These are phyloP conservation scores for Postia placenta DNA, from an alignment of 768 basidiomycete species.

Conservation along the genomic window DNA sequence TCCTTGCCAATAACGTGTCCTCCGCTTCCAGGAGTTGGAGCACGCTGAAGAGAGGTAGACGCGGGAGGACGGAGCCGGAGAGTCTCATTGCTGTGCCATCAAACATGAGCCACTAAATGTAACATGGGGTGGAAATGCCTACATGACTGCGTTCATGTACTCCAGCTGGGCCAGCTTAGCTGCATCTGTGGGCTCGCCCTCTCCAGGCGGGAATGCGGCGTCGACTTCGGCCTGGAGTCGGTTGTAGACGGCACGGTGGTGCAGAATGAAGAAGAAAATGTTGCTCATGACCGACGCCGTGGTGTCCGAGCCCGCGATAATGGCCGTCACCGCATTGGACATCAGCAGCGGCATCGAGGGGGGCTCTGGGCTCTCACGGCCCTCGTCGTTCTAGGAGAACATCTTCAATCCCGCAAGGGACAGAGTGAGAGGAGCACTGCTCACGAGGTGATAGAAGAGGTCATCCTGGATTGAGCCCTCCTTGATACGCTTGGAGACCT, in stretches of 20 bases:
- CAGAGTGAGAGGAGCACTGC: neutral
- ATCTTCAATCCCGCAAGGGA: neutral
- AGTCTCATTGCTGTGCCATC: conserved; percentile 35
- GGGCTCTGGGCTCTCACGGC: conserved; percentile 1
- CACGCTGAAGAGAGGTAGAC: conserved; percentile 35
- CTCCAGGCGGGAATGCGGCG: conserved; percentile 20
- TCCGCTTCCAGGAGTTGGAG: conserved; percentile 22
- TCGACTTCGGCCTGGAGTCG: conserved; percentile 40
- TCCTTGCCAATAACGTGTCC: conserved; percentile 28
- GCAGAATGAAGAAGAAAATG: conserved; percentile 34
- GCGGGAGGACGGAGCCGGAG: conserved; percentile 40
- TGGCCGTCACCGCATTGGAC: conserved; percentile 32
- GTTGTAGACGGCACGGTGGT: conserved; percentile 29
- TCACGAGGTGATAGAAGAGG: conserved; percentile 42
- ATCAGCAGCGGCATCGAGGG: conserved; percentile 25
- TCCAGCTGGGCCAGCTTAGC: conserved; percentile 19
- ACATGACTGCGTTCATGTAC: conserved; percentile 32
- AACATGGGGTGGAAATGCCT: neutral
- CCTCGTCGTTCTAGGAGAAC: neutral
- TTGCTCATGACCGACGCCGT: conserved; percentile 33
- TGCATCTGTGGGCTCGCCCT: conserved; percentile 15
- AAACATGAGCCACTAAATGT: neutral
- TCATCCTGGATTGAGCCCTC: conserved; percentile 19
- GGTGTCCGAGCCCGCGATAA: conserved; percentile 46
- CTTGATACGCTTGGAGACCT: conserved; percentile 13